Evolutionary conservation across 2,329 filamentous ascomycete genomes (phyloP), one percentile per base, ranked within the genome.

Genomic region (Aspergillus sp.): DNA sequence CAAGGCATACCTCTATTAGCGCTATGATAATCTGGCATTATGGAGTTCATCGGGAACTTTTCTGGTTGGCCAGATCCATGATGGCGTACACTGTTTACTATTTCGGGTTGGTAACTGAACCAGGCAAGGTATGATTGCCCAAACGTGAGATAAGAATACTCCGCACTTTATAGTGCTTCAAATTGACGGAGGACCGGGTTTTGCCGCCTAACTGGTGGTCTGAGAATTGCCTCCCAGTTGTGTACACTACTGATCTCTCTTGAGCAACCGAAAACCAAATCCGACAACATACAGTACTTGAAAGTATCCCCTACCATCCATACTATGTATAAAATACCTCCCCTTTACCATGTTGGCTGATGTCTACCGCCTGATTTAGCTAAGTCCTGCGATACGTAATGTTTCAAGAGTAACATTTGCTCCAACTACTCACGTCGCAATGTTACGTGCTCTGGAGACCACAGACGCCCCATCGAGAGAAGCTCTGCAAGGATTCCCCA

Each of bases 401-500:
- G 15, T 50, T 17, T 30, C 25, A 28, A 19, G 47, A 30, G 28
- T 50, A 32, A 28, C 15, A 50, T 32, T 30, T 10, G 25, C 47
- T 17, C 25, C 25, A 50, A 50, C 15, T 7, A 32, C 9, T 50
- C 25, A 2, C 17, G 30, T 50, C 25, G 25, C 47, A 21, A 28
- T n/a, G n/a, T 30, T n/a, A 8, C 30, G 25, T 30, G 28, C 25
- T 30, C n/a, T n/a, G 25, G 23, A 50, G 15, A 8, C 10, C 47
- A 19, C 25, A 28, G 47, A 50, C 25, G 9, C 15, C 47, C 47
- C 47, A 32, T 6, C 9, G 23, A 50, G 47, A 30, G 47, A 43
- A 47, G 53, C 17, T 45, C 38, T 55, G 39, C 39, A 55, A 47
- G 25, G 39, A 47, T 55, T 55, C 19, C 39, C 36, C 38, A 6